Conservation (phyloP, 495 filamentous ascomycete species). For the Lasiosphaeria hispida region DNA sequence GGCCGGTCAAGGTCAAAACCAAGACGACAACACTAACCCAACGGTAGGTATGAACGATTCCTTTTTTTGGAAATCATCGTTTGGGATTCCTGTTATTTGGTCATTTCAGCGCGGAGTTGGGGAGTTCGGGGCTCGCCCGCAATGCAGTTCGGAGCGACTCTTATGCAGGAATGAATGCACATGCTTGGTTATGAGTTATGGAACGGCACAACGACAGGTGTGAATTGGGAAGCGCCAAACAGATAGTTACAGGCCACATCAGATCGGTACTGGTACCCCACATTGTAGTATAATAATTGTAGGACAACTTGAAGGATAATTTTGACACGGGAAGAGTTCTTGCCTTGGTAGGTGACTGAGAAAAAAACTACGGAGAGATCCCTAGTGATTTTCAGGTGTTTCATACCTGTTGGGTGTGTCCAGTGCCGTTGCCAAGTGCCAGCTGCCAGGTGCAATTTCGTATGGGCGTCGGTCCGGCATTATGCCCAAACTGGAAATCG, state of each 20-base stretch:
- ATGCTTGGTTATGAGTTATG: slow-evolving; percentile 26
- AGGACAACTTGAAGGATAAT: background rate
- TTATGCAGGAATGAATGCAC: slow-evolving; percentile 26
- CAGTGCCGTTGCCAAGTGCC: background rate
- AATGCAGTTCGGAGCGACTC: slow-evolving; percentile 11
- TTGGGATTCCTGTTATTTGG: slow-evolving; percentile 33
- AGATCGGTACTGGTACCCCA: background rate
- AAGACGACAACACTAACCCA: slow-evolving; percentile 25
- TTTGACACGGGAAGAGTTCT: background rate
- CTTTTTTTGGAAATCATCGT: slow-evolving; percentile 39
- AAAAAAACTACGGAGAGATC: too few species aligned
- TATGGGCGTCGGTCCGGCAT: background rate
- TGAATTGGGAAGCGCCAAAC: background rate
- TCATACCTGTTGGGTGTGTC: too few species aligned
- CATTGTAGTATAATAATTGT: slow-evolving; percentile 8
- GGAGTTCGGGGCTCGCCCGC: slow-evolving; percentile 20
- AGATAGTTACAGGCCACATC: slow-evolving; percentile 3
- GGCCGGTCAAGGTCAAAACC: slow-evolving; percentile 27
- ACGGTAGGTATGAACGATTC: slow-evolving; percentile 46
- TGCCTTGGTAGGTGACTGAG: too few species aligned
- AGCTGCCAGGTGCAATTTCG: background rate
- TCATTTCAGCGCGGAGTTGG: slow-evolving; percentile 47
- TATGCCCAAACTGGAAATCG: background rate
- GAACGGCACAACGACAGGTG: slow-evolving; percentile 3
- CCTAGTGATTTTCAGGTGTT: too few species aligned